Evolutionary conservation across 2,329 filamentous ascomycete genomes (phyloP), one percentile per base, ranked within the genome.

Genomic region (Xylaria arbuscula): DNA sequence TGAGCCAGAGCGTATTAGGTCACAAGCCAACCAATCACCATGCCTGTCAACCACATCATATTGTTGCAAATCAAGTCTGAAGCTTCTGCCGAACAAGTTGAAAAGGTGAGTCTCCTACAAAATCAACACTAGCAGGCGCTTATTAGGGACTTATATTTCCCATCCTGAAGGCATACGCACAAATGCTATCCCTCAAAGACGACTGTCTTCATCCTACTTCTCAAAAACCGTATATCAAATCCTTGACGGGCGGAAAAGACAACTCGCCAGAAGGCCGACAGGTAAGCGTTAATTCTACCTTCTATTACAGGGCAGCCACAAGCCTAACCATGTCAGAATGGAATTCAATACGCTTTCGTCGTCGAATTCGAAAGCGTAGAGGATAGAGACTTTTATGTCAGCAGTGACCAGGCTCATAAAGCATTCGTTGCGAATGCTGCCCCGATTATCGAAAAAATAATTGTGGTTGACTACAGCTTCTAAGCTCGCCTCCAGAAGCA

Each of bases 181-280:
- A 84, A 19, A 88, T 92, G 83, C 79, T 90, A 15, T 82, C 79
- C 0, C 80, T 93, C 1, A 83, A 84, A 70, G 80, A 88, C 3
- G 83, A 82, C 15, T 93, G 90, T 76, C 50, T 91, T 2, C 86
- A 90, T 69, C 88, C 89, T 11, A 81, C 80, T 2, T 86, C 87
- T 0, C 80, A 88, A 9, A 80, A 86, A 67, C 85, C 86, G 0
- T 93, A 92, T 73, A 87, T 92, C 66, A 84, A 83, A 64, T 83
- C 85, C 0, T 81, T 85, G 17, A 83, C 83, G 0, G 90, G 89
- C 0, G 90, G 90, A 0, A 81, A 80, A 63, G 87, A 92, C 74
- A 90, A 87, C 73, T 90, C 87, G 38, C 82, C 82, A 0, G 89
- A 92, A 76, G 87, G 86, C 8, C 78, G 84, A 47, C 85, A 90